These are phyloP conservation scores for Hemerocallis citrina DNA, from an alignment of 106 monocot species.

Conservation along the genomic window DNA sequence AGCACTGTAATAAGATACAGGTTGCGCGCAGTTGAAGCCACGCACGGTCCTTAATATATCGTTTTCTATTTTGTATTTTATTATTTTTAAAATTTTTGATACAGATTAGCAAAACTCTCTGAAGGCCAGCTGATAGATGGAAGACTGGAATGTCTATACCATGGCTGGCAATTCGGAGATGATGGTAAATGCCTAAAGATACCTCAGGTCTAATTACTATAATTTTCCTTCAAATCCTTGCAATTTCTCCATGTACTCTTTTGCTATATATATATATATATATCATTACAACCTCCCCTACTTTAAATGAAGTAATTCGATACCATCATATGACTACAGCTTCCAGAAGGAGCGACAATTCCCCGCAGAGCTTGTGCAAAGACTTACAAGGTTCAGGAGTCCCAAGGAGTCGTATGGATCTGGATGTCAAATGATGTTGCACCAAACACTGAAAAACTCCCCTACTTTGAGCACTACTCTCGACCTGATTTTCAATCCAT, in stretches of 20 bases:
- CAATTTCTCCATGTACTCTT: too few species aligned
- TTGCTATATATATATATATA: too few species aligned
- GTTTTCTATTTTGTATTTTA: too few species aligned
- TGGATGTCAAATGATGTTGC: constrained; percentile 77
- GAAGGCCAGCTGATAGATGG: constrained; percentile 88
- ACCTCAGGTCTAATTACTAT: constrained; percentile 58
- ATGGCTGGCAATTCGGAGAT: constrained; percentile 92
- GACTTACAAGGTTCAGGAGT: constrained; percentile 53
- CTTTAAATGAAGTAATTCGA: too few species aligned
- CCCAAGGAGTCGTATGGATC: constrained; percentile 89
- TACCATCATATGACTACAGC: constrained; percentile 27
- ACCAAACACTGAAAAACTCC: constrained; percentile 45
- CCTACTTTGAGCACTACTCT: constrained; percentile 73
- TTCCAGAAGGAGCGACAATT: constrained; percentile 73
- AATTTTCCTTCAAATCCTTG: neutral
- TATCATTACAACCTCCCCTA: too few species aligned
- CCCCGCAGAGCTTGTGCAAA: constrained; percentile 55
- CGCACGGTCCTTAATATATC: neutral
- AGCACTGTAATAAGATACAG: too few species aligned
- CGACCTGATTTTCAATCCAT: constrained; percentile 56
- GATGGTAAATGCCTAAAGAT: constrained; percentile 77
- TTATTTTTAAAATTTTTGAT: neutral
- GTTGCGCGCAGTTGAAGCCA: neutral
- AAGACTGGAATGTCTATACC: constrained; percentile 82
- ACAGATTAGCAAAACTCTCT: constrained; percentile 79